A percentile compares a stretch with the other conserved stretches of the same genome.
Conservation (phyloP, 352 stramenopile genomes). For the Phytopythium boreale region DNA sequence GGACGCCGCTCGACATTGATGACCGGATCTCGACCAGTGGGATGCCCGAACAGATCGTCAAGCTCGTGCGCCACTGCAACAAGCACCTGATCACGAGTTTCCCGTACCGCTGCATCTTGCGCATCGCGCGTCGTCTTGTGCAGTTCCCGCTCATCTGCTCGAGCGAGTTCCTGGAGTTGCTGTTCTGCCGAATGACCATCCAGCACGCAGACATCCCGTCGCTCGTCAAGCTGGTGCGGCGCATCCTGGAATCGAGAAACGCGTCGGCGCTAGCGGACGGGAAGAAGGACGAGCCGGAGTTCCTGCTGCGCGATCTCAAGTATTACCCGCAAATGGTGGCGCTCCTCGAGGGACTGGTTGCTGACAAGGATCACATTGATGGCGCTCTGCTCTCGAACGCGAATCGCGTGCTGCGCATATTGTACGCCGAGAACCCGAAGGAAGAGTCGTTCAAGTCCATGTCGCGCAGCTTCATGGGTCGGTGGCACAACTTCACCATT, state of each 20-base stretch:
- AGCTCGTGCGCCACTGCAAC: constrained; percentile 75
- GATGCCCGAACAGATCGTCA: constrained; percentile 72
- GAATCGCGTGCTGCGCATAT: constrained; percentile 72
- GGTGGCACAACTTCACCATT: constrained; percentile 78
- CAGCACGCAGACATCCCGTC: constrained; percentile 67
- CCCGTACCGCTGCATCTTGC: constrained; percentile 62
- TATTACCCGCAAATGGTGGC: constrained; percentile 63
- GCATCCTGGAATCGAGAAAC: constrained; percentile 59
- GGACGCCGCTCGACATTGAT: constrained; percentile 63
- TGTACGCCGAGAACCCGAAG: constrained; percentile 54
- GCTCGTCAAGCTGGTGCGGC: constrained; percentile 70
- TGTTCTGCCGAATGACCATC: constrained; percentile 68
- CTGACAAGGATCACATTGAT: constrained; percentile 47
- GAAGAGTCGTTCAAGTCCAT: constrained; percentile 44
- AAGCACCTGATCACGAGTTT: constrained; percentile 65
- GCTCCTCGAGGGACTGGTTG: constrained; percentile 47
- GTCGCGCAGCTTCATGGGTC: constrained; percentile 63
- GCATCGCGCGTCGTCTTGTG: constrained; percentile 56
- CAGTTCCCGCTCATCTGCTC: constrained; percentile 68
- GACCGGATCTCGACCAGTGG: constrained; percentile 61
- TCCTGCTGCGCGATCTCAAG: constrained; percentile 59
- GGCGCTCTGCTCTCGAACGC: constrained; percentile 58
- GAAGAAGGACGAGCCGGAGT: constrained; percentile 33
- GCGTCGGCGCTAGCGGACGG: constrained; percentile 23
- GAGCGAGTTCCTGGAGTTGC: constrained; percentile 65